Conservation (phyloP, 345 rosid species). For the Tarenaya hassleriana region DNA sequence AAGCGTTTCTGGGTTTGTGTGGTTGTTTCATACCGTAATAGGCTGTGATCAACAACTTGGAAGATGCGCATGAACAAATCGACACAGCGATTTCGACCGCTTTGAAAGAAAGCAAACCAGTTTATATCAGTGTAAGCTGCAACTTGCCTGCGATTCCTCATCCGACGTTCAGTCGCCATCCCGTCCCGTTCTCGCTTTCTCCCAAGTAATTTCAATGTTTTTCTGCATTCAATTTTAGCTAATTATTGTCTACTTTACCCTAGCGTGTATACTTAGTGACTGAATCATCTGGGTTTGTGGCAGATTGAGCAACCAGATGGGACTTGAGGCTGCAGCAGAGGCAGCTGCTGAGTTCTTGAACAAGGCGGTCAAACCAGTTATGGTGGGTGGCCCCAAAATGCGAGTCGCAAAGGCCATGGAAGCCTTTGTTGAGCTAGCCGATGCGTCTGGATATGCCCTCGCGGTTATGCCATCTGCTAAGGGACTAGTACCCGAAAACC, state of each 20-base stretch:
- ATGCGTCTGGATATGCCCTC: constrained; percentile 53
- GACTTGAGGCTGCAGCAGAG: constrained; percentile 64
- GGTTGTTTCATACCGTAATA: constrained; percentile 6
- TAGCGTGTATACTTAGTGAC: too few relatives aligned
- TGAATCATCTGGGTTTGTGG: not conserved
- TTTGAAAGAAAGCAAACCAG: constrained; percentile 80
- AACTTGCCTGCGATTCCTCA: constrained; percentile 64
- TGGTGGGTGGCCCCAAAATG: constrained; percentile 70
- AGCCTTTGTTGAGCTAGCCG: constrained; percentile 58
- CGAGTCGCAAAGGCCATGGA: constrained; percentile 48
- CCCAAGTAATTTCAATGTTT: constrained; percentile 36
- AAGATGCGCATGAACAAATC: constrained; percentile 66
- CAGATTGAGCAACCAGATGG: constrained; percentile 55
- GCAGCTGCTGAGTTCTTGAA: constrained; percentile 69
- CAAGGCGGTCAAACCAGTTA: constrained; percentile 72
- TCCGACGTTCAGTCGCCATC: constrained; percentile 60
- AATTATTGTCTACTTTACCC: too few relatives aligned
- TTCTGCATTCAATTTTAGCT: not conserved
- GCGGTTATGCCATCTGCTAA: constrained; percentile 76
- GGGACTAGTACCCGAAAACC: constrained; percentile 66
- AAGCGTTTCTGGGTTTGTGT: too few relatives aligned
- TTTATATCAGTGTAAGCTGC: constrained; percentile 68
- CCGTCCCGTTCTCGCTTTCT: constrained; percentile 53
- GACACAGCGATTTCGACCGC: constrained; percentile 73
- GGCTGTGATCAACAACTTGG: constrained; percentile 79